These are phyloP conservation scores for Phytophthora cactorum DNA, from an alignment of 352 stramenopile species.

Conservation along the genomic window DNA sequence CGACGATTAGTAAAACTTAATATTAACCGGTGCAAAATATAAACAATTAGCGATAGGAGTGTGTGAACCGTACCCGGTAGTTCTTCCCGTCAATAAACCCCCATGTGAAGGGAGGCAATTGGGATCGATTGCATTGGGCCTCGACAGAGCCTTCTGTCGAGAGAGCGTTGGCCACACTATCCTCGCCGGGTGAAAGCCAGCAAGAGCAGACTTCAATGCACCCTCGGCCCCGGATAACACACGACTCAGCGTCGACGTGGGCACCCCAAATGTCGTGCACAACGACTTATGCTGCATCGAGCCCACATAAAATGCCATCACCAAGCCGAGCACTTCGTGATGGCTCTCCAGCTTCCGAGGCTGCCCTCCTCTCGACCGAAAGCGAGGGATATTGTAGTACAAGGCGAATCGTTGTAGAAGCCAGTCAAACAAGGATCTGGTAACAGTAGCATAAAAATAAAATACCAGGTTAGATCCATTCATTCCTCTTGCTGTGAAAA, in stretches of 20 bases:
- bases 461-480: no score
- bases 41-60: not conserved
- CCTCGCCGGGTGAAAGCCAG: not conserved
- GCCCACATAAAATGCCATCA: conserved; percentile 4
- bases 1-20: not conserved
- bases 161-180: conserved; percentile 7
- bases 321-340: conserved; percentile 4
- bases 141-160: not conserved
- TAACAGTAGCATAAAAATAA: no score
- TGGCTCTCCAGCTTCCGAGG: not conserved
- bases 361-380: not conserved
- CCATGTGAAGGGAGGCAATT: not conserved
- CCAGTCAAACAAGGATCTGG: no score
- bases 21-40: not conserved
- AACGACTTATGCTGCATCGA: not conserved
- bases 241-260: not conserved
- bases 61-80: not conserved
- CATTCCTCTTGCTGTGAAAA: no score
- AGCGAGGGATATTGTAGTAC: not conserved
- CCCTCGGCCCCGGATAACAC: not conserved
- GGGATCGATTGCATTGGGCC: not conserved
- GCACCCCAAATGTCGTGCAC: conserved; percentile 2
- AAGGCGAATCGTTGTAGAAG: no score
- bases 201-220: not conserved
- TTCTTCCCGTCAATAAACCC: conserved; percentile 11